Percentiles rank a stretch among this genome's conserved stretches.
Conservation (phyloP, 2,329 filamentous ascomycete species). For the Penicillium freii region DNA sequence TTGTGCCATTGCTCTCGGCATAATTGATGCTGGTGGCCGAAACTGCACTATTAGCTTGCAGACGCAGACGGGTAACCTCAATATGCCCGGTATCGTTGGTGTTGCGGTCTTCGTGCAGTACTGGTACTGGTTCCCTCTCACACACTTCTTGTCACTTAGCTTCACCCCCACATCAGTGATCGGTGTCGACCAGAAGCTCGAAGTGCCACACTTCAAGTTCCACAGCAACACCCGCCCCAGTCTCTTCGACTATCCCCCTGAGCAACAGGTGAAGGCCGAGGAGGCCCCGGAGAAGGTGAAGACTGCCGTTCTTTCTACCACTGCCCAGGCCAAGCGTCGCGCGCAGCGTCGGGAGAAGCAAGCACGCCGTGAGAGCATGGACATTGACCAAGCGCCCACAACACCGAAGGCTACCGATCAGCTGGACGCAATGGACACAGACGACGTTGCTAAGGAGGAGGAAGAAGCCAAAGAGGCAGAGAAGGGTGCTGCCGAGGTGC, state of each 20-base stretch:
- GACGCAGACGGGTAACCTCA: conserved; percentile 95
- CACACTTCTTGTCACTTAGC: conserved; percentile 91
- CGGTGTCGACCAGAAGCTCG: conserved; percentile 86
- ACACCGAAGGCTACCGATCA: conserved; percentile 64
- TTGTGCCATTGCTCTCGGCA: conserved; percentile 87
- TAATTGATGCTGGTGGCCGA: conserved; percentile 94
- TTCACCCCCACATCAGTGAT: conserved; percentile 98
- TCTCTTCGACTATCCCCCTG: conserved; percentile 95
- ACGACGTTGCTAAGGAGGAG: conserved; percentile 60
- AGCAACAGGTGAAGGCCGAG: conserved; percentile 91
- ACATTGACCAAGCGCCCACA: conserved; percentile 76
- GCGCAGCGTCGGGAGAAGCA: conserved; percentile 93
- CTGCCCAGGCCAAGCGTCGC: conserved; percentile 91
- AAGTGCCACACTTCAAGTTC: conserved; percentile 92
- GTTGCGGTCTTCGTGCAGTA: conserved; percentile 99
- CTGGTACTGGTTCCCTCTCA: conserved; percentile 99
- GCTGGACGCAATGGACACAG: conserved; percentile 82
- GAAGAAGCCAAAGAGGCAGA: conserved; percentile 59
- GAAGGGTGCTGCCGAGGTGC: conserved; percentile 58
- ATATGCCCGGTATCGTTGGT: conserved; percentile 97
- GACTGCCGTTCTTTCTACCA: conserved; percentile 93
- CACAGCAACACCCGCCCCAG: conserved; percentile 92
- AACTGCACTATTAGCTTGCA: conserved; percentile 98
- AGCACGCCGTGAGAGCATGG: conserved; percentile 89
- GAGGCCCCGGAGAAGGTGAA: conserved; percentile 92